Evolutionary conservation across 2,329 filamentous ascomycete genomes (phyloP).

Genomic region (Coniella vitis): DNA sequence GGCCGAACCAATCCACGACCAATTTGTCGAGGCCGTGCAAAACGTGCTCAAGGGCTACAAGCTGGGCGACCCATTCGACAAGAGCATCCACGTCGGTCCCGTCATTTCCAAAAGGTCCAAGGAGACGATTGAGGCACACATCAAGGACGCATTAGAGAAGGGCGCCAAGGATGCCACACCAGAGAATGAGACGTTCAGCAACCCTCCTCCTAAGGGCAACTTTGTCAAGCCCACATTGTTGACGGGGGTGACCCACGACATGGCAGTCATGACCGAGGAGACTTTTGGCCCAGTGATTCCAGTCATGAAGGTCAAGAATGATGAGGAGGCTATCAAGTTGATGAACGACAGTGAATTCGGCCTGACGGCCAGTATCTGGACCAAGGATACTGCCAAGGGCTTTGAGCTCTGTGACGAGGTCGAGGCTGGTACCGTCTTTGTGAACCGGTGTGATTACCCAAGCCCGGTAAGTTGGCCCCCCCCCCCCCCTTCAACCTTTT

Average conservation of each 20-base stretch:
- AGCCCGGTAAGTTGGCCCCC: slow-evolving; percentile 72
- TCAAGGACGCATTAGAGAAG: slow-evolving; percentile 74
- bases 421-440: slow-evolving; percentile 91
- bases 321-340: slow-evolving; percentile 71
- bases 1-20: slow-evolving; percentile 73
- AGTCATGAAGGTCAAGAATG: slow-evolving; percentile 75
- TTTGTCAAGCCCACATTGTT: slow-evolving; percentile 83
- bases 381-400: slow-evolving; percentile 71
- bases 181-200: slow-evolving; percentile 68
- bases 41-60: slow-evolving; percentile 75
- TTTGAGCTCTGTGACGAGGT: slow-evolving; percentile 72
- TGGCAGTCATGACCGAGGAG: slow-evolving; percentile 88
- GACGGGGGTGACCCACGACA: slow-evolving; percentile 69
- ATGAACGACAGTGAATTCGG: slow-evolving; percentile 98
- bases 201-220: slow-evolving; percentile 71
- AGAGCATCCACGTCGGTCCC: slow-evolving; percentile 75
- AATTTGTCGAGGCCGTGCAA: slow-evolving; percentile 72
- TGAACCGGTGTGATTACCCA: slow-evolving; percentile 90
- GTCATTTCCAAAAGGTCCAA: slow-evolving; percentile 78
- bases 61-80: slow-evolving; percentile 80
- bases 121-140: slow-evolving; percentile 68
- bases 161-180: slow-evolving; percentile 83
- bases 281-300: slow-evolving; percentile 92
- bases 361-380: slow-evolving; percentile 95
- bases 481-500: background rate